Base-by-base conservation (phyloP, 192 early-diverging fungal species). In the Coemansia sp. region DNA sequence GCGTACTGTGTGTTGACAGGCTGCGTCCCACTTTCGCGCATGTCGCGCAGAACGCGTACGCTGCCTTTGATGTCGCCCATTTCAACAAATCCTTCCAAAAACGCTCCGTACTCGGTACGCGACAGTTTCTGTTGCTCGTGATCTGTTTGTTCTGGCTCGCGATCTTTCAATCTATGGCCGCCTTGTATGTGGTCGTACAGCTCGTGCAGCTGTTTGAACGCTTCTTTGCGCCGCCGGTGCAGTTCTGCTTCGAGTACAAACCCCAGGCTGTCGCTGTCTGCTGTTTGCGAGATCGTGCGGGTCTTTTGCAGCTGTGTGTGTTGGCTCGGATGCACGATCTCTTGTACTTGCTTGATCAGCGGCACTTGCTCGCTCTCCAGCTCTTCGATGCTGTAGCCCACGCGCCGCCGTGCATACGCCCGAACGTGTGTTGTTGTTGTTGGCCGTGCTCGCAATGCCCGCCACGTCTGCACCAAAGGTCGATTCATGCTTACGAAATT, bases 241-340 rank as follows among this genome's bases (percentile, higher is more conserved):
- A 14, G 17, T 16, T 49, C 22, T 45, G 57, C 27, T 35, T 11
- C 48, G 2, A 49, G 58, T 12, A 38, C 38, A 29, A 31, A 16
- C 8, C 75, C 70, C 8, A 64, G 22, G 45, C 17, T 23, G 26
- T 21, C 31, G 29, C 22, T 10, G 62, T 2, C 0, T 57, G 41
- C 23, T 65, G 22, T 37, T 26, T 71, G 72, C 16, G 68, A 52
- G 4, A 68, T 49, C 14, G 64, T 47, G n/a, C 62, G 65, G 7
- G 59, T 65, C 0, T 55, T 57, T 16, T 57, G 52, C 64, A 80
- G 73, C 51, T 51, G 57, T 10, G 52, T 38, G 65, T 74, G 67
- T 3, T 50, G 64, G 25, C 64, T 68, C 21, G 77, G 77, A 43
- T 71, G 39, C 21, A 74, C 66, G 51, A 80, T 67, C 52, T 62